A percentile compares a stretch with the other conserved stretches of the same genome.
phyloP scores from a whole-genome alignment of 2,329 filamentous ascomycete genomes.

The Neoarthrinium moseri region DNA sequence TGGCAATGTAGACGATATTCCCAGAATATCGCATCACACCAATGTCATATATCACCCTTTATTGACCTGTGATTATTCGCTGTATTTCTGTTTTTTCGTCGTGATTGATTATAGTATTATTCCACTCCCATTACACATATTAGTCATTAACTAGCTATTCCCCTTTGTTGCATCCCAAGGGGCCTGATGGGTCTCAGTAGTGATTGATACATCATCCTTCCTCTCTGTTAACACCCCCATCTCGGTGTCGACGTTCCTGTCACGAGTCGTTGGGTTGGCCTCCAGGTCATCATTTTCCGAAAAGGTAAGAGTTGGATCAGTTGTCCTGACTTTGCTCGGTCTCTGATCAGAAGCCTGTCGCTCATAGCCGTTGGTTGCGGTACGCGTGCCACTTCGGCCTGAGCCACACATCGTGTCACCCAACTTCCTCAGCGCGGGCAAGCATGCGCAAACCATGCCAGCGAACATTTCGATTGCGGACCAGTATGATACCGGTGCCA shows the following conservation, averaged over 20 bases:
- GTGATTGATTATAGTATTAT: no score
- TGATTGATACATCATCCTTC: neutral
- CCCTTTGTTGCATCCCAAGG: constrained; percentile 1
- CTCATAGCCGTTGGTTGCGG: neutral
- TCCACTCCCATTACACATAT: no score
- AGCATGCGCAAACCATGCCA: constrained; percentile 1
- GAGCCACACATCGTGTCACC: neutral
- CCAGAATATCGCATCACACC: no score
- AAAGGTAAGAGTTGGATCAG: neutral
- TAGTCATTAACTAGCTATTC: neutral
- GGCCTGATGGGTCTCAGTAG: neutral
- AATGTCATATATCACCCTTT: no score
- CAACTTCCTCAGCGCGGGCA: neutral
- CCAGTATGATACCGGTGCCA: constrained; percentile 4
- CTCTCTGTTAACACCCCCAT: neutral
- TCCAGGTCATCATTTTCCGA: neutral
- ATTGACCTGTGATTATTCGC: no score
- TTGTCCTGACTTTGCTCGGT: neutral
- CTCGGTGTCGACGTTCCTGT: neutral
- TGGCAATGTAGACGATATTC: no score
- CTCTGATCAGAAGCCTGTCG: neutral
- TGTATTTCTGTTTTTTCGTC: no score
- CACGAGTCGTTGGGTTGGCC: neutral
- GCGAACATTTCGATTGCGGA: constrained; percentile 1
- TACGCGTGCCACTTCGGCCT: neutral